These are phyloP conservation scores for Maudiozyma pseudohumilis DNA, from an alignment of 805 yeast species.

Conservation along the genomic window DNA sequence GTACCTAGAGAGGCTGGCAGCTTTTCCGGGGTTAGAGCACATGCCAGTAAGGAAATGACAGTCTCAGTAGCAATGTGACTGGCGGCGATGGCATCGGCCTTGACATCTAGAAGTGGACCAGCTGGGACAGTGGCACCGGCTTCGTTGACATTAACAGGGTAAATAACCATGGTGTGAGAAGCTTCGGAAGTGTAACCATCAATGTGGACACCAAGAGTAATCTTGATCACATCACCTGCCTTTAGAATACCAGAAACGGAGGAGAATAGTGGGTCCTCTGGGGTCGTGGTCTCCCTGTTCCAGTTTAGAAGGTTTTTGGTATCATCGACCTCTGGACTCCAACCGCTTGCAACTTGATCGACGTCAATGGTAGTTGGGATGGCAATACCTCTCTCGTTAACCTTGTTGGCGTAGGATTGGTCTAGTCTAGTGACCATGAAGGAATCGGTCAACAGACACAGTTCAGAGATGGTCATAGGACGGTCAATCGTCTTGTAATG, in stretches of 20 bases:
- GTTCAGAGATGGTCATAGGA: conserved; percentile 48
- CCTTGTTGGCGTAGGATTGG: conserved; percentile 49
- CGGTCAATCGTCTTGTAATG: conserved; percentile 37
- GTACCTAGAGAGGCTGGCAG: conserved; percentile 44
- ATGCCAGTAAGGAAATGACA: conserved; percentile 64
- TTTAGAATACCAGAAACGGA: conserved; percentile 24
- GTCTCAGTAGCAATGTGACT: conserved; percentile 84
- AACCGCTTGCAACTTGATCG: conserved; percentile 67
- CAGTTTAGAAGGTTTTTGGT: conserved; percentile 29
- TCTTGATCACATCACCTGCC: conserved; percentile 79
- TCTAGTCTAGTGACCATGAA: conserved; percentile 52
- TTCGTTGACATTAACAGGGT: conserved; percentile 45
- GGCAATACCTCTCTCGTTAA: conserved; percentile 85
- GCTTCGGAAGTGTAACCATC: conserved; percentile 89
- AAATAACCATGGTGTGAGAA: conserved; percentile 80
- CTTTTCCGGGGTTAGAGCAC: conserved; percentile 66
- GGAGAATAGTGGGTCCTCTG: conserved; percentile 15
- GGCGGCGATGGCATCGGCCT: conserved; percentile 87
- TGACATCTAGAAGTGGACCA: conserved; percentile 74
- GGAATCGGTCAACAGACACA: conserved; percentile 77
- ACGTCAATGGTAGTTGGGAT: conserved; percentile 85
- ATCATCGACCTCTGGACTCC: conserved; percentile 78
- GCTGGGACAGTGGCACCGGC: conserved; percentile 37
- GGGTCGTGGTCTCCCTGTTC: conserved; percentile 15
- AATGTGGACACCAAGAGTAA: conserved; percentile 80